phyloP scores from a whole-genome alignment of 2,329 filamentous ascomycete species.

The Calonectria hawksworthii region DNA sequence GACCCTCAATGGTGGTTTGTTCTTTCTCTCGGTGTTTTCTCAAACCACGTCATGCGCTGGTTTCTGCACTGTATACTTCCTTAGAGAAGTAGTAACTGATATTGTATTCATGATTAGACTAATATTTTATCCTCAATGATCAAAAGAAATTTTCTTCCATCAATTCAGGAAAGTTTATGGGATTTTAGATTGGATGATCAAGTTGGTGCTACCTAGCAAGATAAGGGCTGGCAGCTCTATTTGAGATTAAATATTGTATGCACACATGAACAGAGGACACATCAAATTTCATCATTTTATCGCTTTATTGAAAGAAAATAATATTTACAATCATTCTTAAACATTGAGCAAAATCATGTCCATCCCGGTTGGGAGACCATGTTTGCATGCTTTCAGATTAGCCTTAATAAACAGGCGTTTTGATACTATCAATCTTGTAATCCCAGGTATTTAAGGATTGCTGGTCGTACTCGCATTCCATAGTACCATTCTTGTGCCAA shows the following conservation, averaged over 20 bases:
- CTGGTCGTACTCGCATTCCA: background rate
- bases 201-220: background rate
- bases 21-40: no score
- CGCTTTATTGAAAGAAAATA: background rate
- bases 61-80: no score
- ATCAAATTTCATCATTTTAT: background rate
- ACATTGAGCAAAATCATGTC: background rate
- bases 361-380: background rate
- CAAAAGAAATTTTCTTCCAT: background rate
- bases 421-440: background rate
- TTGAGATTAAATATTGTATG: background rate
- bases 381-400: background rate
- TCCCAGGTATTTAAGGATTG: background rate
- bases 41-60: no score
- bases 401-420: background rate
- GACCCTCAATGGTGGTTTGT: no score
- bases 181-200: background rate
- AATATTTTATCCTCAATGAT: background rate
- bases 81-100: background rate
- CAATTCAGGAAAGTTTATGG: background rate
- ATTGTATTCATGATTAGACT: background rate
- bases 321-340: background rate
- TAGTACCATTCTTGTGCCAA: background rate
- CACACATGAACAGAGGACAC: background rate
- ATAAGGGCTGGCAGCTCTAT: background rate